Evolutionary conservation across 2,329 filamentous ascomycete genomes (phyloP).

Genomic region (Xylaria sp.): DNA sequence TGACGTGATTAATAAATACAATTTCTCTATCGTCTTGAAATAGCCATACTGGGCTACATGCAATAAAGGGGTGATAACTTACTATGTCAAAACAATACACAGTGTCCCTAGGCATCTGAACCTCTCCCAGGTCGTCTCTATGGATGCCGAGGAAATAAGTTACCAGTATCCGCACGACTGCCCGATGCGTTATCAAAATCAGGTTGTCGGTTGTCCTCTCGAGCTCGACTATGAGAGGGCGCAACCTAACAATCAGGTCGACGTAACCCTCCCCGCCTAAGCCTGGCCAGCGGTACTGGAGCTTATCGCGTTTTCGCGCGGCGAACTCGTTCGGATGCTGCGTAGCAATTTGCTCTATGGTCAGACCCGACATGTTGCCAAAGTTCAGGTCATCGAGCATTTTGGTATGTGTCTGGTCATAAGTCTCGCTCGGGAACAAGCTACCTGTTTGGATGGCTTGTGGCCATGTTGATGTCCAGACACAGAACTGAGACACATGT

Average conservation of each 20-base stretch:
- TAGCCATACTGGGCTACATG: neutral
- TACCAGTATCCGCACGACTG: constrained; percentile 26
- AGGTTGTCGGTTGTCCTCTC: constrained; percentile 30
- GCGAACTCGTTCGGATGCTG: constrained; percentile 27
- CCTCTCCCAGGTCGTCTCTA: constrained; percentile 19
- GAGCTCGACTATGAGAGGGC: constrained; percentile 33
- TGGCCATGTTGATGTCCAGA: constrained; percentile 36
- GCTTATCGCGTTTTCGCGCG: constrained; percentile 28
- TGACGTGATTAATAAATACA: neutral
- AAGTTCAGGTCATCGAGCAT: constrained; percentile 34
- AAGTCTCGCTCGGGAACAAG: constrained; percentile 21
- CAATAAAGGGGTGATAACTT: neutral
- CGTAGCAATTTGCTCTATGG: constrained; percentile 24
- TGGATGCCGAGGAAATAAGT: constrained; percentile 33
- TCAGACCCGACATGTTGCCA: constrained; percentile 28
- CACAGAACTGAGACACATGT: constrained; percentile 15
- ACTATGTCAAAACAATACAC: constrained; percentile 34
- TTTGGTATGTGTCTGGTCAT: constrained; percentile 27
- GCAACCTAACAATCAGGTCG: constrained; percentile 30
- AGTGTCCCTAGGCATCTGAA: constrained; percentile 27
- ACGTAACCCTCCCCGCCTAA: constrained; percentile 32
- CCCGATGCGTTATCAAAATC: constrained; percentile 30
- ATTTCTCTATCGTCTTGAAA: neutral
- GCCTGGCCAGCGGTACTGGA: constrained; percentile 32
- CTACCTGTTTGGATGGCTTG: constrained; percentile 32